Base-by-base conservation (phyloP, 2,329 filamentous ascomycete genomes). In the Pleoardoris graminearum region DNA sequence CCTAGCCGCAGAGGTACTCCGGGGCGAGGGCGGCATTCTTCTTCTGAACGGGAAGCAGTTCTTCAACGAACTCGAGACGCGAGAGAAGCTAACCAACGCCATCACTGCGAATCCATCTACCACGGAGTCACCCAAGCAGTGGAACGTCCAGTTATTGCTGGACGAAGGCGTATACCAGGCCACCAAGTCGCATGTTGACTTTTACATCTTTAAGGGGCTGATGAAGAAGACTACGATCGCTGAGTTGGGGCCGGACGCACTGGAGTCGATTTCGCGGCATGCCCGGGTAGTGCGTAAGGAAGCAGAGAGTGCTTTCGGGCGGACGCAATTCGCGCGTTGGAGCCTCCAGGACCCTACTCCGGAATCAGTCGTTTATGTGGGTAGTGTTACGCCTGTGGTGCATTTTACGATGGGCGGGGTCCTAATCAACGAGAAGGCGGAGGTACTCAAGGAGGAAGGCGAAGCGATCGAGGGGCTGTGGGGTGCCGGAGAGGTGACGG, bases 341-440 rank as follows among this genome's bases (percentile, higher is more conserved):
- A 72, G 57, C 1, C 63, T 86, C 14, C 70, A 68, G 0, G 76
- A 81, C 12, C 73, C 75, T 4, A 76, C 75, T 30, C 68, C 76
- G 0, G 80, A 85, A 0, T 76, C 81, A 3, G 76, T 82, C 23
- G 74, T 87, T 0, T 85, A 82, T 53, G 67, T 86, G 0, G 85
- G 84, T 0, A 76, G 68, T 1, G 82, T 87, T 1, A 87, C 85
- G 4, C 85, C 85, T 0, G 82, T 87, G 0, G 77, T 83, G 2
- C 85, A 87, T 61, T 87, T 87, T 60, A 87, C 85, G 1, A 87
- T 87, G 85, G 85, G 85, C 4, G 85, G 85, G 0, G 84, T 80
- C 0, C 74, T 80, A 2, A 83, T 87, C 57, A 81, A 84, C 58
- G 72, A 79, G 6, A 72, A 77, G 38, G 77, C 78, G 1, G 78